These are phyloP conservation scores for Kodamaea anthophila DNA, from an alignment of 1,139 yeast genomes.

Conservation along the genomic window DNA sequence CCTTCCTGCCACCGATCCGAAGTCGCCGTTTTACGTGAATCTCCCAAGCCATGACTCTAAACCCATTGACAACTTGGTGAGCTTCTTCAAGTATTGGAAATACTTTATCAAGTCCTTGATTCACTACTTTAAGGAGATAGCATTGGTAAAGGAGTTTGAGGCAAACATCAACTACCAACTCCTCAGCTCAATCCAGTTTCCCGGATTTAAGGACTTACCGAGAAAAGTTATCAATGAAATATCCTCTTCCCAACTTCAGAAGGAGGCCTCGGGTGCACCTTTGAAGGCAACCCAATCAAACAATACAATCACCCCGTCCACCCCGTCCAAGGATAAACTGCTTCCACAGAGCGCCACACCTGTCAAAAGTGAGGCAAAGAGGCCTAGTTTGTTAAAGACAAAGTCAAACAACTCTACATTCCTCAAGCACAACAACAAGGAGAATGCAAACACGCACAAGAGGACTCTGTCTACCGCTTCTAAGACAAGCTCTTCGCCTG, in stretches of 20 bases:
- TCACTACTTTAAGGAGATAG: constrained; percentile 55
- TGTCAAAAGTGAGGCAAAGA: constrained; percentile 8
- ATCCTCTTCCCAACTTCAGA: constrained; percentile 1
- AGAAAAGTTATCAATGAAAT: constrained; percentile 12
- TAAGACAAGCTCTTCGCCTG: constrained; percentile 10
- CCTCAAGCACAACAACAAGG: constrained; percentile 10
- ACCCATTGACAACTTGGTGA: constrained; percentile 47
- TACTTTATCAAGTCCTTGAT: constrained; percentile 58
- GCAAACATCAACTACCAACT: constrained; percentile 60
- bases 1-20: constrained; percentile 29
- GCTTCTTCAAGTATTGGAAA: constrained; percentile 66
- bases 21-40: constrained; percentile 36
- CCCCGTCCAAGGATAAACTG: constrained; percentile 12
- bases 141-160: constrained; percentile 63
- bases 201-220: constrained; percentile 39
- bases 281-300: background rate
- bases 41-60: constrained; percentile 35
- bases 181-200: constrained; percentile 54
- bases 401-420: constrained; percentile 24
- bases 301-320: constrained; percentile 4
- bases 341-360: constrained; percentile 4
- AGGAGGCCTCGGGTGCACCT: background rate
- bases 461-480: constrained; percentile 14
- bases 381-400: constrained; percentile 31
- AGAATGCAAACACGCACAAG: constrained; percentile 1